Evolutionary conservation across 164 flowering plant species (phyloP), one percentile per base, ranked within the genome.

Genomic region (Hamamelis virginiana): DNA sequence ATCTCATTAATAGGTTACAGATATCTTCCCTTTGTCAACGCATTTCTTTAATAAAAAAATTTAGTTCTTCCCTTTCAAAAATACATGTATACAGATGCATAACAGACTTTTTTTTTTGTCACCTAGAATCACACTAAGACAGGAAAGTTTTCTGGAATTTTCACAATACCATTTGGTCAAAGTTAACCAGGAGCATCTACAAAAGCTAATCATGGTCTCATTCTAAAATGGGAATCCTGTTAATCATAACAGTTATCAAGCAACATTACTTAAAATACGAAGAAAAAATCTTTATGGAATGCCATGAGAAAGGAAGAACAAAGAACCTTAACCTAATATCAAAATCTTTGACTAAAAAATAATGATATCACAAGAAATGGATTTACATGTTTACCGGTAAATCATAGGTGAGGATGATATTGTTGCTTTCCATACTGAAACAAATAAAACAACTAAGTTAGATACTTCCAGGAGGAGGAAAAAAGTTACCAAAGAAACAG

Each of bases 361-460:
- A 66, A 65, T 10, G n/a, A 28, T 6, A 47, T 57, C 3, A 19
- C n/a, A 9, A 44, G 3, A 38, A 53, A 15, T 10, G 22, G 59
- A 52, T 59, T 11, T n/a, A 41, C 48, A 13, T 18, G 9, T 21
- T 82, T 88, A 95, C 98, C 86, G 86, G 96, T 64, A 95, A 79
- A 70, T 88, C 86, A 79, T 87, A 92, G 18, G 83, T 46, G 26
- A 91, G 84, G 65, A 91, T 71, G 21, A 83, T 64, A 62, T 88
- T 82, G 82, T 95, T 89, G 89, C 89, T 91, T 61, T 88, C 89
- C 76, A 77, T 64, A 77, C 97, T 95, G 91, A 15, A 85, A 80
- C 18, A 75, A 41, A 78, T 25, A 62, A 38, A 57, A 38, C 45
- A 64, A 73, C 23, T 28, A 66, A 62, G 75, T 71, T 18, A 23